phyloP scores from a whole-genome alignment of 2,329 filamentous ascomycete species.

The Pestalotiopsis sp. region DNA sequence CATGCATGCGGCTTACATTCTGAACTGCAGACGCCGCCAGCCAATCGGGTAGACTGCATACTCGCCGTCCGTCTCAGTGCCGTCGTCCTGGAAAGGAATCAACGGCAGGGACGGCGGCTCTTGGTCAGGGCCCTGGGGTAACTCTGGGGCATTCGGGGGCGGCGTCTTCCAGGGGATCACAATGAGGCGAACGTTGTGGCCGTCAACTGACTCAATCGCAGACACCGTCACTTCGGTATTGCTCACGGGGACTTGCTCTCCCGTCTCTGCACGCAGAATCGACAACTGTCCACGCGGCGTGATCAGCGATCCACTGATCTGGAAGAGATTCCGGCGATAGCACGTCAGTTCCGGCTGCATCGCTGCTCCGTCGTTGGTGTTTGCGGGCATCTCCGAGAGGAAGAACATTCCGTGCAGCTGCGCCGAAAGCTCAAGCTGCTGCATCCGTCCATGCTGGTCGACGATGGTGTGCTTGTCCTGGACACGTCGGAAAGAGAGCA shows the following conservation, averaged over 20 bases:
- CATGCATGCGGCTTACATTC: constrained; percentile 57
- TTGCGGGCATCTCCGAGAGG: constrained; percentile 75
- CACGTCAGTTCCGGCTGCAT: constrained; percentile 86
- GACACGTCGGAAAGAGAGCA: constrained; percentile 58
- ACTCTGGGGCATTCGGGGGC: constrained; percentile 73
- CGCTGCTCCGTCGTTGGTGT: constrained; percentile 55
- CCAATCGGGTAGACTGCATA: constrained; percentile 90
- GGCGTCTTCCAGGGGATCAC: constrained; percentile 98
- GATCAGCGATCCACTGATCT: constrained; percentile 88
- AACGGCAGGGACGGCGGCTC: constrained; percentile 84
- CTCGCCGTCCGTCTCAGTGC: constrained; percentile 67
- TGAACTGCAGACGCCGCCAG: constrained; percentile 91
- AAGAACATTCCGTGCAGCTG: constrained; percentile 91
- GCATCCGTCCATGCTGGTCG: constrained; percentile 60
- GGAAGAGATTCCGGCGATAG: constrained; percentile 93
- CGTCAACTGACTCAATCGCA: constrained; percentile 92
- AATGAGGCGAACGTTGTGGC: constrained; percentile 88
- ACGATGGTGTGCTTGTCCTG: constrained; percentile 63
- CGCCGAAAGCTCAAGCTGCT: constrained; percentile 65
- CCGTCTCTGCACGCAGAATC: constrained; percentile 74
- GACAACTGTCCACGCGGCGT: constrained; percentile 77
- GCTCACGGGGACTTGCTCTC: constrained; percentile 80
- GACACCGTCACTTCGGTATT: constrained; percentile 87
- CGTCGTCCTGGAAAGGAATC: constrained; percentile 65
- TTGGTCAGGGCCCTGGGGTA: constrained; percentile 69